Evolutionary conservation across 108 stramenopile species (phyloP), one percentile per base, ranked within the genome.

Genomic region (Skeletonema tropicum): DNA sequence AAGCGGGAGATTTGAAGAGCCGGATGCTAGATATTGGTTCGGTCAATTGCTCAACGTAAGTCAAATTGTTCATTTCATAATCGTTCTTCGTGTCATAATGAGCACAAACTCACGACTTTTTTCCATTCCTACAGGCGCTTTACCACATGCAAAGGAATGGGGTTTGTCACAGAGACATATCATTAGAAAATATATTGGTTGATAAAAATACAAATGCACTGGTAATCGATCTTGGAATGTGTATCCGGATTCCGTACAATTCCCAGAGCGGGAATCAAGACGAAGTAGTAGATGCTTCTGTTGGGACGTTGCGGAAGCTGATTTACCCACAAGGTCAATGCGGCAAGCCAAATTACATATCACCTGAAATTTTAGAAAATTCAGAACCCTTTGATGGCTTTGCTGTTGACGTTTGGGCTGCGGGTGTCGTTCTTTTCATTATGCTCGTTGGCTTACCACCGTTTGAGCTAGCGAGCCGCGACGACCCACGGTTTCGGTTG

Each of bases 201-300:
- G 78, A 89, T 60, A 71, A 63, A 21, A 78, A 85, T 25, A 71
- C 71, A 8, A 79, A 86, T 14, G 89, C 87, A 61, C 63, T 93
- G 35, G 89, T 96, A 10, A 96, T 96, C 62, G 95, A 96, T 75
- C 89, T 96, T 79, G 95, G 95, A 19, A 94, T 96, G 96, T 96
- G 94, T 52, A 65, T 97, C 26, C 87, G 90, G 17, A 82, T 92
- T 15, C 94, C 93, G 11, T 93, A 92, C 83, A 73, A 62, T 13
- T 39, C 58, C 3, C 58, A 26, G 10, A 55, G 35, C 12, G 69
- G 58, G 32, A 39, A 14, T 10, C 52, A 21, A 9, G 77, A 73
- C 49, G 39, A 32, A 25, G 76, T 80, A 31, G 76, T 74, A 12
- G 88, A 83, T 57, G 88, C 75, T n/a, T 76, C 57, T 4, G 13